Evolutionary conservation across 1,139 yeast genomes (phyloP), one percentile per base, ranked within the genome.

Genomic region (Sugiyamaella castrensis): DNA sequence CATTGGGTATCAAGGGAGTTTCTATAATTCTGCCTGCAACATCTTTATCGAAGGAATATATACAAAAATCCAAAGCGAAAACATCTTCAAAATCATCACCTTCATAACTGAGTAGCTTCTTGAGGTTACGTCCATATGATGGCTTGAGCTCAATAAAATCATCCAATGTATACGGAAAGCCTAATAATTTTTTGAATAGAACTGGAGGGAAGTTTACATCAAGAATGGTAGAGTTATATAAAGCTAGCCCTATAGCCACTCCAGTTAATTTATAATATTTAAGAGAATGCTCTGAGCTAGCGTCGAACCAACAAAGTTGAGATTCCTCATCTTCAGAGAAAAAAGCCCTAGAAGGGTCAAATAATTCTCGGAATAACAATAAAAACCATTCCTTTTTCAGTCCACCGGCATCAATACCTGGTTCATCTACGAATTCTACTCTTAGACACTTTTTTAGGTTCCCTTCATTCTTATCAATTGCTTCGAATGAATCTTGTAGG

Each of bases 351-450:
- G 71, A 71, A 0, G 89, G 84, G 59, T 76, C 77, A 61, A 91
- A 86, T 1, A 92, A 66, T 24, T 83, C 82, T 51, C 79, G 77
- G 1, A 87, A 82, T 37, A 92, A 69, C 30, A 89, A 66, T 44
- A 82, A 71, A 65, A 92, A 91, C 98, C 98, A 92, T 62, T 92
- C 98, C 63, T 89, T 91, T 57, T 83, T 80, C 53, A 91, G 72
- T 0, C 98, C 98, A 1, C 98, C 98, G 0, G 89, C 97, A 70
- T 92, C 98, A 19, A 91, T 76, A 0, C 98, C 98, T 0, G 92
- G 94, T 61, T 92, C 98, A 48, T 82, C 82, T 2, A 84, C 67
- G 65, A 92, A 92, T 59, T 86, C 91, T 10, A 92, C 84, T 55
- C 81, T 75, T 28, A 91, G 68, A 2, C 88, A 78, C 63, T 89